These are phyloP conservation scores for Suillus subalutaceus DNA, from an alignment of 768 basidiomycete species.

Conservation along the genomic window DNA sequence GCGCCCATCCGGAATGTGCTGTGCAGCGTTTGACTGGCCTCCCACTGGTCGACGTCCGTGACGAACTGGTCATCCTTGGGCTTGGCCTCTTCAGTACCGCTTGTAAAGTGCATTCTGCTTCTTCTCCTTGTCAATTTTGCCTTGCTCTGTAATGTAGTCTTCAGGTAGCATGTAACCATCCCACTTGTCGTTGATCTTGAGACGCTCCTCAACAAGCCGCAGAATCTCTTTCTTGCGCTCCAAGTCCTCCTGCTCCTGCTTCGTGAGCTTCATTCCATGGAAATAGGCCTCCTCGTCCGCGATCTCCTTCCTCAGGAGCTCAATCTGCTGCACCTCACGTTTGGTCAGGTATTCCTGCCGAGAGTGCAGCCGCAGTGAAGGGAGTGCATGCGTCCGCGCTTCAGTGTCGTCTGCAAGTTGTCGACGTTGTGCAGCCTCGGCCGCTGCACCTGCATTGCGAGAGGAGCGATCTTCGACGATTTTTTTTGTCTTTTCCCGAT, in stretches of 20 bases:
- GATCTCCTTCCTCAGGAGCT: conserved; percentile 89
- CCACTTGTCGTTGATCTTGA: conserved; percentile 92
- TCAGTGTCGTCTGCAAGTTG: conserved; percentile 79
- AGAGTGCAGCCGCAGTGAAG: conserved; percentile 83
- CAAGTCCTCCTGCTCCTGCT: conserved; percentile 76
- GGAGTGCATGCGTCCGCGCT: conserved; percentile 55
- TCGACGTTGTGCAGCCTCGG: conserved; percentile 81
- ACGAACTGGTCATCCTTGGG: conserved; percentile 93
- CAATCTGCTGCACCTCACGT: conserved; percentile 94
- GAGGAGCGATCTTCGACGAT: conserved; percentile 92
- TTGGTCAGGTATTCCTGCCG: conserved; percentile 97
- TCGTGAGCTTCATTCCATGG: conserved; percentile 87
- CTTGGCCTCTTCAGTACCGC: conserved; percentile 93
- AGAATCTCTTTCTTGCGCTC: conserved; percentile 93
- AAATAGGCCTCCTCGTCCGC: conserved; percentile 93
- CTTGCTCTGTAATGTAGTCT: conserved; percentile 97
- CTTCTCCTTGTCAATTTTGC: conserved; percentile 97
- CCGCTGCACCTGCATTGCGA: conserved; percentile 63
- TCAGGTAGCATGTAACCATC: conserved; percentile 97
- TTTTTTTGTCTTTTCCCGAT: conserved; percentile 86
- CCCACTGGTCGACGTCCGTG: conserved; percentile 98
- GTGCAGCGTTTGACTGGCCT: conserved; percentile 85
- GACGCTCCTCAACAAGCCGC: conserved; percentile 88
- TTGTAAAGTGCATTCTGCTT: conserved; percentile 90
- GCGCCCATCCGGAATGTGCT: conserved; percentile 92